Base-by-base conservation (phyloP, 305 asterid species). In the Nicotiana rustica region DNA sequence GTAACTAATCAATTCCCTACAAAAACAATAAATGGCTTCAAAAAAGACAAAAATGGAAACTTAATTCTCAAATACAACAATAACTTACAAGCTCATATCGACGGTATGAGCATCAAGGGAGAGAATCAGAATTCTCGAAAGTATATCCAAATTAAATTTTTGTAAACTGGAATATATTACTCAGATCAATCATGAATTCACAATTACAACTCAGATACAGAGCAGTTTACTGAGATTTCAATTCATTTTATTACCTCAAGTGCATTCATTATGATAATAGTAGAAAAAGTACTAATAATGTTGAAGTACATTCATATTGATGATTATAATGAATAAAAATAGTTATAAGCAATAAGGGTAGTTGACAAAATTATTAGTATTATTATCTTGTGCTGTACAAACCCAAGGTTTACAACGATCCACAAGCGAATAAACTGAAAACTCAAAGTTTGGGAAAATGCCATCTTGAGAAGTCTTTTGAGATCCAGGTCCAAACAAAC, bases 1-100 rank as follows among this genome's bases (percentile, higher is more conserved):
- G 89, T 96, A 94, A 71, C 88, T 88, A 80, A 93, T 86, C 90
- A 96, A 79, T 85, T 93, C 96, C 99, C 99, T 95, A 81, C 82
- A 86, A 35, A 19, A 38, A 68, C 12, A 38, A 62, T 44, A 81
- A 36, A 38, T 55, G 49, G 4, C 59, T 36, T 68, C n/a, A 57
- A 19, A 36, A 41, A 35, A 0, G 5, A 15, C 13, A 25, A 75
- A 75, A 25, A 75, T 8, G 44, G 79, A 8, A 52, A 10, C 64
- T 25, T 7, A 14, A 31, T 31, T 31, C 33, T 8, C 41, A 44
- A 75, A 75, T 75, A 75, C 64, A 6, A 49, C 38, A 49, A 2
- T 6, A 73, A 49, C 14, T 73, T 3, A 73, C 38, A 75, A 14
- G 29, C 79, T 31, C 61, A 71, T 0, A 4, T 21, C 52, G 25